Evolutionary conservation across 2,329 filamentous ascomycete species (phyloP), one percentile per base, ranked within the genome.

Genomic region (Paraphaeosphaeria sporulosa): DNA sequence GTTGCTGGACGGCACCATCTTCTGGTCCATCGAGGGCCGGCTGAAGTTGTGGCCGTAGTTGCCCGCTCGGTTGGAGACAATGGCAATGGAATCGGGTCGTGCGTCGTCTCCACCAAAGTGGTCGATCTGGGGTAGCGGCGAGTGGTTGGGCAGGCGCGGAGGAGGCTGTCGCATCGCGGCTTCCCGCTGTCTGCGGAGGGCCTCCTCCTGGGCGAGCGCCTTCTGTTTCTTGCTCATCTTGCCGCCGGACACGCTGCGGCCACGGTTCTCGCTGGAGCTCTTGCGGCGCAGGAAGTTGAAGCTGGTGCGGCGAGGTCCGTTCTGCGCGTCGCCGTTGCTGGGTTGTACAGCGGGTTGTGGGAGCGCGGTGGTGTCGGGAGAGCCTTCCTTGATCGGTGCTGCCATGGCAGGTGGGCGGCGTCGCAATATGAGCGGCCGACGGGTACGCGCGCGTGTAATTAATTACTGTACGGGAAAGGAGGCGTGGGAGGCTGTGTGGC

Each of bases 21-120:
- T 71, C 60, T 77, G 70, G 43, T 80, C 76, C n/a, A 64, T 64
- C 4, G 74, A 75, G 13, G 76, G 76, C 23, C 76, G 69, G 66
- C 72, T 78, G 71, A 76, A 76, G 68, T 76, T 77, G 54, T 64
- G 58, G 38, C 58, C 68, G 67, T 64, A 63, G 36, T 25, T 46
- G 61, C 68, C 67, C 80, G 82, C 66, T 87, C 86, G 76, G 86
- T 87, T 60, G 86, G 87, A 85, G 66, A 86, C 79, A 71, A 87
- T 87, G 67, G 86, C 85, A 60, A 87, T 78, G 8, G 86, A 86
- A 69, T 91, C 89, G 32, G 88, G 84, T 62, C 88, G 79, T 50
- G 76, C 83, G 53, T 86, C 80, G 58, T 92, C 90, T 65, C 86
- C 87, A 62, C 87, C 87, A 71, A 88, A 88, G 17, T 82, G 83